phyloP scores from a whole-genome alignment of 495 filamentous ascomycete species.

The Hyaloscypha variabilis region DNA sequence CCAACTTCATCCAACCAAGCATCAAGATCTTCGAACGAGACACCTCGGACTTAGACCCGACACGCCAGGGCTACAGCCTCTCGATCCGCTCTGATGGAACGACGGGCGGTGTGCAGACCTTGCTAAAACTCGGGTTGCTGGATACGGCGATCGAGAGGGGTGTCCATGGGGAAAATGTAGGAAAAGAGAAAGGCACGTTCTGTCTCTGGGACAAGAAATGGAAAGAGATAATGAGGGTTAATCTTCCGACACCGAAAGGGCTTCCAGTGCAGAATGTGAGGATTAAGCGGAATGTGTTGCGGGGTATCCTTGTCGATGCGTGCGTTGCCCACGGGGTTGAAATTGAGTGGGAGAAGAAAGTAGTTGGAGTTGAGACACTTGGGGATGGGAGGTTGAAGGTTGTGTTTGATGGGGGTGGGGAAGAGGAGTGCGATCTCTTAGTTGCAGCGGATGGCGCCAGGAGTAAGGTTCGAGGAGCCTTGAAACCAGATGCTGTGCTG shows the following conservation, averaged over 20 bases:
- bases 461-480: conserved; percentile 39
- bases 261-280: conserved; percentile 28
- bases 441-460: conserved; percentile 41
- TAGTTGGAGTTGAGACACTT: conserved; percentile 21
- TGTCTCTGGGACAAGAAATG: conserved; percentile 33
- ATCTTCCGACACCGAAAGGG: conserved; percentile 7
- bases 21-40: conserved; percentile 41
- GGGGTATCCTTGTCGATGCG: conserved; percentile 32
- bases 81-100: conserved; percentile 36
- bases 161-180: not conserved
- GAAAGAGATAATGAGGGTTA: conserved; percentile 23
- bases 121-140: conserved; percentile 35
- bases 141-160: conserved; percentile 21
- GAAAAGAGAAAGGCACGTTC: conserved; percentile 22
- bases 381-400: conserved; percentile 23
- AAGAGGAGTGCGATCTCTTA: conserved; percentile 41
- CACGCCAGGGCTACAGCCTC: conserved; percentile 39
- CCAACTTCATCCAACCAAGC: conserved; percentile 24
- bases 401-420: conserved; percentile 14
- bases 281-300: conserved; percentile 24
- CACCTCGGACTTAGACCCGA: conserved; percentile 16
- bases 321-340: conserved; percentile 14
- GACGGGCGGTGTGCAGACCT: conserved; percentile 32
- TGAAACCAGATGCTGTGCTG: conserved; percentile 39
- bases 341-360: conserved; percentile 32